phyloP scores from a whole-genome alignment of 148 eudicot genomes.

The Nepenthes mirabilis region DNA sequence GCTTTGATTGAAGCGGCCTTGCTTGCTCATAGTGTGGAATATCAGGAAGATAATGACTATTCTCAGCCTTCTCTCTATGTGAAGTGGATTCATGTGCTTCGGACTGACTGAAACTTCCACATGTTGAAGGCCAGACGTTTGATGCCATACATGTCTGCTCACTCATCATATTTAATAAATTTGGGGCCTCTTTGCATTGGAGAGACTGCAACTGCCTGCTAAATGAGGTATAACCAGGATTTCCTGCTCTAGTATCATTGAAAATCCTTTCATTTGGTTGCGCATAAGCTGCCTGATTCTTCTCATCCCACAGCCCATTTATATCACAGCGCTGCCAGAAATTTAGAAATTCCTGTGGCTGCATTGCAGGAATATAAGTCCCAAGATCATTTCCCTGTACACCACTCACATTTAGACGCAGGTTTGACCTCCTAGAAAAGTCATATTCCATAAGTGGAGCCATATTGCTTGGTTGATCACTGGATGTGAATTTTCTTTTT shows the following conservation, averaged over 20 bases:
- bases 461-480: slow-evolving; percentile 11
- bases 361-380: slow-evolving; percentile 7
- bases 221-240: slow-evolving; percentile 16
- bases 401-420: slow-evolving; percentile 6
- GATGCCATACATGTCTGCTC: slow-evolving; percentile 2
- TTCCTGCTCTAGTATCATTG: slow-evolving; percentile 7
- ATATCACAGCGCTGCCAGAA: slow-evolving; percentile 14
- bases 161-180: slow-evolving; percentile 8
- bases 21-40: slow-evolving; percentile 1
- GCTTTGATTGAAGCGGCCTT: background rate
- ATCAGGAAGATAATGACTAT: slow-evolving; percentile 4
- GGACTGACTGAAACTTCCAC: background rate
- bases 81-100: slow-evolving; percentile 5
- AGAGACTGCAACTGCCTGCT: slow-evolving; percentile 18
- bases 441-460: slow-evolving; percentile 12
- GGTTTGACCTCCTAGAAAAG: slow-evolving; percentile 11
- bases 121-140: slow-evolving; percentile 10
- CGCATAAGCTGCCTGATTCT: slow-evolving; percentile 11
- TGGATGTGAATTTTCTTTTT: slow-evolving; percentile 24
- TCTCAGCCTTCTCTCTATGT: slow-evolving; percentile 2
- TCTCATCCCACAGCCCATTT: slow-evolving; percentile 15
- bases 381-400: slow-evolving; percentile 14
- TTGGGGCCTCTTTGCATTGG: slow-evolving; percentile 10
- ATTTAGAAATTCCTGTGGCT: slow-evolving; percentile 13
- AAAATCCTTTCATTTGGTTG: slow-evolving; percentile 14